Conservation (phyloP, 164 flowering plant genomes). For the Saururus chinensis region DNA sequence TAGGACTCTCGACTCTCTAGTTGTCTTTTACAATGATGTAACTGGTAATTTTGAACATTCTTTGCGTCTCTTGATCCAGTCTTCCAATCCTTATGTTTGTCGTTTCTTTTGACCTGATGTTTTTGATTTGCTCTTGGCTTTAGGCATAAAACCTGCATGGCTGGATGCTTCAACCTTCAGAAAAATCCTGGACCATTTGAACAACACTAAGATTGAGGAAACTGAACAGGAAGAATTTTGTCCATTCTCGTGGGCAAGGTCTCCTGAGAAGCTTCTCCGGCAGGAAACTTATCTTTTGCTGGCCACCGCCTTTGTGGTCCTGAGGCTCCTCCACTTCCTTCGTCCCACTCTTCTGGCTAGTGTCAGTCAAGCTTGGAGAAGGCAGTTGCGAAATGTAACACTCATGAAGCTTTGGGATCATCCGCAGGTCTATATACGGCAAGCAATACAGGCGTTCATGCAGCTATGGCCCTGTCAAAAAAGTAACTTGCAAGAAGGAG, state of each 20-base stretch:
- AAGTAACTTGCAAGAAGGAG: conserved; percentile 81
- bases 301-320: conserved; percentile 63
- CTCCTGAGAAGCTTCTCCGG: conserved; percentile 68
- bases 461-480: conserved; percentile 55
- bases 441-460: conserved; percentile 37
- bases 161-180: conserved; percentile 23
- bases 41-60: conserved; percentile 38
- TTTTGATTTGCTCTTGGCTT: not conserved
- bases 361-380: conserved; percentile 12
- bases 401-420: conserved; percentile 45
- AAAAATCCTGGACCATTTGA: conserved; percentile 23
- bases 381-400: conserved; percentile 28
- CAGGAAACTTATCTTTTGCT: conserved; percentile 79
- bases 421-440: conserved; percentile 34
- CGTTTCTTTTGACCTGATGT: not conserved
- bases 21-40: conserved; percentile 58
- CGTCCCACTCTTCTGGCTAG: conserved; percentile 28
- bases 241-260: conserved; percentile 89
- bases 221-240: conserved; percentile 34
- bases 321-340: conserved; percentile 48
- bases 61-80: not conserved
- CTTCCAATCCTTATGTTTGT: not conserved
- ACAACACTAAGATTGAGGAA: conserved; percentile 27
- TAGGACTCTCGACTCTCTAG: conserved; percentile 49
- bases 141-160: conserved; percentile 43